Conservation (phyloP, 192 early-diverging fungal genomes). For the Entophlyctis luteolus region DNA sequence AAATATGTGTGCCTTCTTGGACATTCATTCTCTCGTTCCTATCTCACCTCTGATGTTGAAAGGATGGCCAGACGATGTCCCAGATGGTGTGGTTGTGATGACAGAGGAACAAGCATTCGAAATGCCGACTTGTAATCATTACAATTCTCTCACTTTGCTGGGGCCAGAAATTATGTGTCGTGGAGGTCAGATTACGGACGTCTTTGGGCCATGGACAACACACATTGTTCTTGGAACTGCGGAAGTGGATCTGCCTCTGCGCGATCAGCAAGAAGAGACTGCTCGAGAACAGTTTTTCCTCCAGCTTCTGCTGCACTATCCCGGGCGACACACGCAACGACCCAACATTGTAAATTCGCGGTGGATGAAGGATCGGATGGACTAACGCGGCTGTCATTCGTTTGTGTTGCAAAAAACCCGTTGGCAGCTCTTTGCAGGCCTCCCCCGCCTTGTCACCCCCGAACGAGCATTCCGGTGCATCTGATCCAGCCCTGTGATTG, state of each 20-base stretch:
- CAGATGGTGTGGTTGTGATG: neutral
- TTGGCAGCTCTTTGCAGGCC: no score
- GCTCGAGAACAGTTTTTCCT: slow-evolving; percentile 2
- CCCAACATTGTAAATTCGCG: slow-evolving; percentile 8
- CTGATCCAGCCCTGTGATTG: no score
- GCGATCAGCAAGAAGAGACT: neutral
- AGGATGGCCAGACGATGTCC: neutral
- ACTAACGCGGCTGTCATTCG: no score
- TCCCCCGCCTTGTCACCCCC: no score
- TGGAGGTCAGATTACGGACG: slow-evolving; percentile 5
- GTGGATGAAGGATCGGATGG: slow-evolving; percentile 29
- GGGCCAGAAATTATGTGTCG: slow-evolving; percentile 1
- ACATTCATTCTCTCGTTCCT: slow-evolving; percentile 12
- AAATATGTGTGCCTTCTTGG: slow-evolving; percentile 28
- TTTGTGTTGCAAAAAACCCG: no score
- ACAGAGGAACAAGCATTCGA: neutral
- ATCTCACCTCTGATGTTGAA: slow-evolving; percentile 15
- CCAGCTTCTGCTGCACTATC: slow-evolving; percentile 16
- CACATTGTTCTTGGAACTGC: slow-evolving; percentile 21
- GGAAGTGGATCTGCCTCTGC: neutral
- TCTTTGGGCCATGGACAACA: slow-evolving; percentile 20
- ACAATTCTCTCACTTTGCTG: neutral
- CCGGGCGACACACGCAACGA: slow-evolving; percentile 12
- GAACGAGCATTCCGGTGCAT: no score
- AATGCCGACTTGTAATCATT: neutral